These are phyloP conservation scores for Francoa sonchifolia DNA, from an alignment of 441 rosid genomes.

Conservation along the genomic window DNA sequence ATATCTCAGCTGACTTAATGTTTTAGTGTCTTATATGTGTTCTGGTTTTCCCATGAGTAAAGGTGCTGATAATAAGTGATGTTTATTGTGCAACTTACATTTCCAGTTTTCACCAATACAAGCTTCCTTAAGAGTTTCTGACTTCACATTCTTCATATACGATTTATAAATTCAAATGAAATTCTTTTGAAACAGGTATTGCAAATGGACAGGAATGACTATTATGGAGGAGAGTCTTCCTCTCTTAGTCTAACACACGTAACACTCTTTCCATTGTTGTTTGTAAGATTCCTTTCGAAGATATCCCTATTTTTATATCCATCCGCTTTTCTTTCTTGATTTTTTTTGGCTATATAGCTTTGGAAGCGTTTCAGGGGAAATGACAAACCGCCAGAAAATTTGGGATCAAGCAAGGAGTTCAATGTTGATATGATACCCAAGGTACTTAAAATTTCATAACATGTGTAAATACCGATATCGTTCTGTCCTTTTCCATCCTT, in stretches of 20 bases:
- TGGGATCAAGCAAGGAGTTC: constrained; percentile 17
- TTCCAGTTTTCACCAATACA: background rate
- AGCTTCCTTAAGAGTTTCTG: no score
- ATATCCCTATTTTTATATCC: background rate
- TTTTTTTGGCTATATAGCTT: constrained; percentile 7
- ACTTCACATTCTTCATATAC: background rate
- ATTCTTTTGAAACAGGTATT: constrained; percentile 10
- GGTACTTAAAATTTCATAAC: constrained; percentile 4
- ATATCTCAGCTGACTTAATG: no score
- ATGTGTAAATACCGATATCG: no score
- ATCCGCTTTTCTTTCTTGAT: background rate
- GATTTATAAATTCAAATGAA: background rate
- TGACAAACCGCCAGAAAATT: constrained; percentile 11
- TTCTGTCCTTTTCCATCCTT: no score
- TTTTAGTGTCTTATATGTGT: no score
- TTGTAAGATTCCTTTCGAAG: background rate
- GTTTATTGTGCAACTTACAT: background rate
- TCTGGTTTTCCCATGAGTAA: no score
- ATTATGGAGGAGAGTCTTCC: constrained; percentile 18
- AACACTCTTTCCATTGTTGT: no score
- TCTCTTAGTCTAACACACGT: constrained; percentile 18
- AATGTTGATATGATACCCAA: constrained; percentile 21
- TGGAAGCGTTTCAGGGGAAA: constrained; percentile 19
- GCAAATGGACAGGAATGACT: constrained; percentile 20
- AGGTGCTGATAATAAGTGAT: background rate